These are phyloP conservation scores for Maudiozyma pseudohumilis DNA, from an alignment of 805 yeast genomes.

Conservation along the genomic window DNA sequence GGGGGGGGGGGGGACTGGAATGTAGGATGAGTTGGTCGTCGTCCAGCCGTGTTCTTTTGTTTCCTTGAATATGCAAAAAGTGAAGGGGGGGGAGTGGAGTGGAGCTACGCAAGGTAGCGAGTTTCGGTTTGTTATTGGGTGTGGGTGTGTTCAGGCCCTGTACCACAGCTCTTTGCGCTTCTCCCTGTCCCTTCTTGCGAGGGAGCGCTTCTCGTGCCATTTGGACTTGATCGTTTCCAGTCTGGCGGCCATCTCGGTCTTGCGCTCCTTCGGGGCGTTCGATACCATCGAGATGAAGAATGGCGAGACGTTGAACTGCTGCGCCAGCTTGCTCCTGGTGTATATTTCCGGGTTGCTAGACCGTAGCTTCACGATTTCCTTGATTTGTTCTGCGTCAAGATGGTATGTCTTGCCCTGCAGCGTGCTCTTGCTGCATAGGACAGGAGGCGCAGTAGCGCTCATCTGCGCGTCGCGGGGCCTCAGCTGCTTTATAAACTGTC, in stretches of 20 bases:
- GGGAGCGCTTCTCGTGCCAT: constrained; percentile 40
- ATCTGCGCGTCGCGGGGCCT: constrained; percentile 17
- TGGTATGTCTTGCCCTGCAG: constrained; percentile 35
- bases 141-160: constrained; percentile 30
- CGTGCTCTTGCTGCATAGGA: constrained; percentile 21
- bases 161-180: constrained; percentile 58
- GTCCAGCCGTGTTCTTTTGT: too few relatives aligned
- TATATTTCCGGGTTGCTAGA: constrained; percentile 47
- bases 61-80: too few relatives aligned
- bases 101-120: too few relatives aligned
- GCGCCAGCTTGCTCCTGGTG: constrained; percentile 55
- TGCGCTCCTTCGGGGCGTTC: constrained; percentile 33
- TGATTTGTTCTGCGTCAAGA: constrained; percentile 46
- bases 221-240: constrained; percentile 35
- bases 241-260: constrained; percentile 38
- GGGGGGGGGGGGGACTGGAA: too few relatives aligned
- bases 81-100: too few relatives aligned
- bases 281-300: constrained; percentile 47
- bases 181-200: constrained; percentile 46
- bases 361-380: constrained; percentile 49
- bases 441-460: constrained; percentile 36
- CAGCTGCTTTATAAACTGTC: constrained; percentile 25
- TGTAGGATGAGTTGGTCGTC: too few relatives aligned
- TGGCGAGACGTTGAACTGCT: constrained; percentile 44
- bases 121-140: too few relatives aligned